phyloP scores from a whole-genome alignment of 2,329 filamentous ascomycete genomes.

The Pyrenophora teres region DNA sequence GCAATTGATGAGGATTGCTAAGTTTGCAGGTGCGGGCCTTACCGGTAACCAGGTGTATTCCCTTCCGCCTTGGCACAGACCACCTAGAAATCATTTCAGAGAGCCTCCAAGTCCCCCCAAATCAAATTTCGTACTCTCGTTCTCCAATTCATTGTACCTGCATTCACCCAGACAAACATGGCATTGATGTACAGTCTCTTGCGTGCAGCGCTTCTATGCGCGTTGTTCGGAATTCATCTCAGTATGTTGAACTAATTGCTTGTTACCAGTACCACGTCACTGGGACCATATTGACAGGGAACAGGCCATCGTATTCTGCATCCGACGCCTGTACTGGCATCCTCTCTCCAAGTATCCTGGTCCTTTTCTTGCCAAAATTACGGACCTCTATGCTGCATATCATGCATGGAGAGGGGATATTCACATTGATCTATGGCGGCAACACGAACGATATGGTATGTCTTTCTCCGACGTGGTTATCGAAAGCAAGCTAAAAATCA shows the following conservation, averaged over 20 bases:
- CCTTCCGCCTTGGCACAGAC: neutral
- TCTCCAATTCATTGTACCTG: neutral
- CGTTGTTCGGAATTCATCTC: neutral
- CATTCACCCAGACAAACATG: neutral
- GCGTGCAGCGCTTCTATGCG: neutral
- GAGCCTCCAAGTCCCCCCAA: neutral
- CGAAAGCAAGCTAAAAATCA: neutral
- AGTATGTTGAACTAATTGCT: neutral
- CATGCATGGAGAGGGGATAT: conserved; percentile 14
- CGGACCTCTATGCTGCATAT: conserved; percentile 13
- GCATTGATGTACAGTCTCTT: neutral
- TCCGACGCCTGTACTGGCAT: conserved; percentile 8
- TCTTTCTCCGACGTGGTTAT: neutral
- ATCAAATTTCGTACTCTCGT: neutral
- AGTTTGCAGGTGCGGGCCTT: neutral
- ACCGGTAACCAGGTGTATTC: neutral
- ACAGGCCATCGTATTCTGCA: neutral
- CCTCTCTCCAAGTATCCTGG: conserved; percentile 20
- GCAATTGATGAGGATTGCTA: neutral
- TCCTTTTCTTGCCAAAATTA: conserved; percentile 17
- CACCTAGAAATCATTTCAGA: neutral
- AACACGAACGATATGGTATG: conserved; percentile 18
- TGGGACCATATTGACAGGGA: neutral
- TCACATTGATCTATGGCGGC: conserved; percentile 15
- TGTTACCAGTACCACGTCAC: neutral